Conservation (phyloP, 805 yeast species). For the Wickerhamiella sergipiensis region DNA sequence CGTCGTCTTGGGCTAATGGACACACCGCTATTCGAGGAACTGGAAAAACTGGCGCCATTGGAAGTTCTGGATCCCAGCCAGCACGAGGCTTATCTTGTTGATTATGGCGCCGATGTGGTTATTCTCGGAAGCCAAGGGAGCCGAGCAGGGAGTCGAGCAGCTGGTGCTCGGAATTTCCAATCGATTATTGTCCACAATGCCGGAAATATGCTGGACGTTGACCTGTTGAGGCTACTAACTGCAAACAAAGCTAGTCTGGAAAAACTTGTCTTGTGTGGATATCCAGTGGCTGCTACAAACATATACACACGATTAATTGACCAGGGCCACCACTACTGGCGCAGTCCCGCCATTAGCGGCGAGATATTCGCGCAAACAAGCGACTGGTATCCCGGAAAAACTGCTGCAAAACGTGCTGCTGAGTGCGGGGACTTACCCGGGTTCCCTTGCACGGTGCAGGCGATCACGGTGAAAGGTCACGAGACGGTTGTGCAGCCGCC, state of each 20-base stretch:
- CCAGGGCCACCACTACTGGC: neutral
- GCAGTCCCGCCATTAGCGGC: neutral
- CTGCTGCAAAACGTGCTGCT: too few relatives aligned
- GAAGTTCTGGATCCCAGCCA: neutral
- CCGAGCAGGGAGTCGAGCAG: too few relatives aligned
- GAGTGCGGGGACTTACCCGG: neutral
- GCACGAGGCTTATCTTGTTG: neutral
- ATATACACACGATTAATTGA: neutral
- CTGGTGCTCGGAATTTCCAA: slow-evolving; percentile 11
- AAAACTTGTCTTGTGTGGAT: neutral
- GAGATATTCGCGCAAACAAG: neutral
- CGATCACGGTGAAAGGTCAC: neutral
- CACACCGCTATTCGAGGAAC: slow-evolving; percentile 5
- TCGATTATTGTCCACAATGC: slow-evolving; percentile 25
- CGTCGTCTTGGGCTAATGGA: neutral
- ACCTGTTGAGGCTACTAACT: slow-evolving; percentile 20
- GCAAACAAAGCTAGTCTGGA: neutral
- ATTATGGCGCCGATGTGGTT: slow-evolving; percentile 17
- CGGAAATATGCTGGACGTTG: slow-evolving; percentile 19
- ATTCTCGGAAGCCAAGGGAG: slow-evolving; percentile 15
- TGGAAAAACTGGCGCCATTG: neutral
- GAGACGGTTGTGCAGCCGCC: neutral
- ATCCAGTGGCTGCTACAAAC: neutral
- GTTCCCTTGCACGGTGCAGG: neutral
- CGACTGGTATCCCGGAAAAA: neutral